These are phyloP conservation scores for Eucalyptus sp. DNA, from an alignment of 345 rosid genomes.

Conservation along the genomic window DNA sequence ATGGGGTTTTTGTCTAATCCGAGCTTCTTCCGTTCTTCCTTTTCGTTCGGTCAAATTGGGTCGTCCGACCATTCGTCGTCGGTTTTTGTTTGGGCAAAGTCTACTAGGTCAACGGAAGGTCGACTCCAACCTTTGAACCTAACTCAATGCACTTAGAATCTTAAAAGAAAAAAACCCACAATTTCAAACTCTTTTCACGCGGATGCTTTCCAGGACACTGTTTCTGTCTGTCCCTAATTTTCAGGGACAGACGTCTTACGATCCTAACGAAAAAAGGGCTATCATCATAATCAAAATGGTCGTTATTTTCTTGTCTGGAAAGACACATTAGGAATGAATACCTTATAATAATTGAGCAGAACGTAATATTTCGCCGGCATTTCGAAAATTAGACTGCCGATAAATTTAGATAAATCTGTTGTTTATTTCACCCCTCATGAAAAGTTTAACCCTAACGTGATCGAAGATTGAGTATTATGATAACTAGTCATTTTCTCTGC, in stretches of 20 bases:
- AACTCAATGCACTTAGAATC: not conserved
- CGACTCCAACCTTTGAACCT: not conserved
- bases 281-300: no score
- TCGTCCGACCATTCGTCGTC: not conserved
- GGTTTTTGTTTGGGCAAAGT: not conserved
- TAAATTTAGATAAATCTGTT: not conserved
- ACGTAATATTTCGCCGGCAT: not conserved
- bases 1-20: not conserved
- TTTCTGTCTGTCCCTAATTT: not conserved
- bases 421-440: not conserved
- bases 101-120: not conserved
- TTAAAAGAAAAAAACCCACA: not conserved
- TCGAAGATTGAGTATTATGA: not conserved
- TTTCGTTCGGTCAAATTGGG: not conserved
- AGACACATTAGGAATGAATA: not conserved
- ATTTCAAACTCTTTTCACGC: not conserved
- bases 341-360: not conserved
- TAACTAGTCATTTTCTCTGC: not conserved
- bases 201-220: not conserved
- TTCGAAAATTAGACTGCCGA: not conserved
- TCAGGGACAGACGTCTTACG: not conserved
- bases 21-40: not conserved
- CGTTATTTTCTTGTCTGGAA: not conserved
- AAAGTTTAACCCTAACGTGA: not conserved
- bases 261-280: not conserved